Conservation (phyloP, 2,329 filamentous ascomycete genomes). For the Scleromitrula shiraiana region DNA sequence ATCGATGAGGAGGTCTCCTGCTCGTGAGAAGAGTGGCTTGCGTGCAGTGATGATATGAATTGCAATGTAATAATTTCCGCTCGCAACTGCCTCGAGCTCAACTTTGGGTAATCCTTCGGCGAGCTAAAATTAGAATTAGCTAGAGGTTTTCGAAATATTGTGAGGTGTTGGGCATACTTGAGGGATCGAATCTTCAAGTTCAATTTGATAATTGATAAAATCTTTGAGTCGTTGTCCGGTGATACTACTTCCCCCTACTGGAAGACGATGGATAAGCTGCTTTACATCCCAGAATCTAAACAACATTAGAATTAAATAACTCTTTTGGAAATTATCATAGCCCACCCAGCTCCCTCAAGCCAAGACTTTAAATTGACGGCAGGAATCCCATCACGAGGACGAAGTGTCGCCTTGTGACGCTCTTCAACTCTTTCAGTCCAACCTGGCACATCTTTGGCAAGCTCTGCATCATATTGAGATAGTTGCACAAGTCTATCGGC, state of each 20-base stretch:
- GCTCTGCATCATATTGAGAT: conserved; percentile 18
- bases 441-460: conserved; percentile 20
- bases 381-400: conserved; percentile 23
- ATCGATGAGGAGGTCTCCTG: conserved; percentile 23
- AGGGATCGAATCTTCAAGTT: conserved; percentile 13
- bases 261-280: conserved; percentile 21
- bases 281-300: conserved; percentile 27
- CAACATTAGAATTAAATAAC: conserved; percentile 4
- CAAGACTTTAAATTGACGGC: conserved; percentile 25
- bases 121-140: conserved; percentile 16
- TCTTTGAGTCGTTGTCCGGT: conserved; percentile 1
- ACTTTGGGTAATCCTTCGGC: conserved; percentile 10
- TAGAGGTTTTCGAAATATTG: background rate
- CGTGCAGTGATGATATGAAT: conserved; percentile 27
- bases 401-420: conserved; percentile 20
- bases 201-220: conserved; percentile 4
- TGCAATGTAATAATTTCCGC: conserved; percentile 22
- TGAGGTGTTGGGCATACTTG: background rate
- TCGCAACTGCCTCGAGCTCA: conserved; percentile 12
- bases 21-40: conserved; percentile 21
- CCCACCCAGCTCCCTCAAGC: conserved; percentile 26
- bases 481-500: conserved; percentile 21
- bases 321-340: background rate
- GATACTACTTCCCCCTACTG: conserved; percentile 13
- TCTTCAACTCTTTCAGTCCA: conserved; percentile 24